phyloP scores from a whole-genome alignment of 139 green algal species.

The Spirogloea muscicola region DNA sequence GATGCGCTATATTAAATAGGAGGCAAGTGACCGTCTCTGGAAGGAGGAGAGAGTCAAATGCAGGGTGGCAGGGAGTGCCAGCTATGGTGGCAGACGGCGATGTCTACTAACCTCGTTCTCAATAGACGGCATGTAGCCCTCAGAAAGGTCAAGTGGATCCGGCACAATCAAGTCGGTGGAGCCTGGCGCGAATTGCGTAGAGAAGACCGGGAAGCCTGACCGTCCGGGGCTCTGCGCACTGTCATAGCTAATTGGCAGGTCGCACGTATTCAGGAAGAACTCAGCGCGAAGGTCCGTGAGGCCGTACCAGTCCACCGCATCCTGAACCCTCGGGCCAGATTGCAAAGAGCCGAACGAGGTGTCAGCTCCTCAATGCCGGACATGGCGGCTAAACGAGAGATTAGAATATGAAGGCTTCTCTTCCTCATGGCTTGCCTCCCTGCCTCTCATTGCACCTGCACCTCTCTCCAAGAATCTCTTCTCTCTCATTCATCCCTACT shows the following conservation, averaged over 20 bases:
- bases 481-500: neutral
- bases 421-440: neutral
- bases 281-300: slow-evolving; percentile 11
- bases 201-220: neutral
- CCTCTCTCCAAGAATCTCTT: neutral
- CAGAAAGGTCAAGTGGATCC: slow-evolving; percentile 15
- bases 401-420: neutral
- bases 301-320: slow-evolving; percentile 2
- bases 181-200: neutral
- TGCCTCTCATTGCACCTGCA: neutral
- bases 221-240: neutral
- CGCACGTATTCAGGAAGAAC: slow-evolving; percentile 27
- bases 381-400: neutral
- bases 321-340: no score
- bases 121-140: neutral
- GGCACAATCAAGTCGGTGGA: slow-evolving; percentile 15
- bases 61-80: no score
- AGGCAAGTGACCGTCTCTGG: no score
- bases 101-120: neutral
- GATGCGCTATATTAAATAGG: no score
- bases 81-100: no score
- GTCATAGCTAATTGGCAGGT: slow-evolving; percentile 38
- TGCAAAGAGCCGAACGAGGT: neutral
- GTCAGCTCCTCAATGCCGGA: neutral
- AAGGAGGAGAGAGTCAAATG: no score